Conservation (phyloP, 805 yeast species). For the Wickerhamomyces alni region DNA sequence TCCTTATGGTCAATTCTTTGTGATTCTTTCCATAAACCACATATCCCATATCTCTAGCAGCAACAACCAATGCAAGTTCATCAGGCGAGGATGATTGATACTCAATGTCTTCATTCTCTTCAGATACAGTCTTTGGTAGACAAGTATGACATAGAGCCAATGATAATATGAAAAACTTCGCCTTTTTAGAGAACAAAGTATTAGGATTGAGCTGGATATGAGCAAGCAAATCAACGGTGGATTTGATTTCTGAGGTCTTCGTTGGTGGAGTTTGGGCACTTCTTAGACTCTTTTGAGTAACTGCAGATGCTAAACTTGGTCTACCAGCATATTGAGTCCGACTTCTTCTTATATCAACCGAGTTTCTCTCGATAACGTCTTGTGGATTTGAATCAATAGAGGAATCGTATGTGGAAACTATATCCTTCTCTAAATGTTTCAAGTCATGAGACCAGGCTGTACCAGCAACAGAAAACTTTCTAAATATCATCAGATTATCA, state of each 20-base stretch:
- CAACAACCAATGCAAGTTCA: slow-evolving; percentile 87
- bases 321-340: slow-evolving; percentile 41
- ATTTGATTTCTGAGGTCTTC: slow-evolving; percentile 25
- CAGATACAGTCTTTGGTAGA: slow-evolving; percentile 53
- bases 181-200: slow-evolving; percentile 61
- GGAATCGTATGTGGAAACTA: slow-evolving; percentile 12
- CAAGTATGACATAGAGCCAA: slow-evolving; percentile 90
- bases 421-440: slow-evolving; percentile 25
- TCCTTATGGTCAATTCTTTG: slow-evolving; percentile 55
- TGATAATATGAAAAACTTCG: slow-evolving; percentile 71
- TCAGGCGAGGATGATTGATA: slow-evolving; percentile 97
- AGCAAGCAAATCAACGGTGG: slow-evolving; percentile 60
- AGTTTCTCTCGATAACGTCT: slow-evolving; percentile 19
- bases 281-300: slow-evolving; percentile 10
- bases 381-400: neutral
- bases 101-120: slow-evolving; percentile 43
- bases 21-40: slow-evolving; percentile 69
- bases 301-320: slow-evolving; percentile 50
- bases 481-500: slow-evolving; percentile 87
- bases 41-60: slow-evolving; percentile 93
- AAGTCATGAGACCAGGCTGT: slow-evolving; percentile 82
- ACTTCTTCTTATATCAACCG: slow-evolving; percentile 35
- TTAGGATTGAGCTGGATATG: slow-evolving; percentile 71
- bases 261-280: neutral
- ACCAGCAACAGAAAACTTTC: slow-evolving; percentile 85